Evolutionary conservation across 768 basidiomycete genomes (phyloP), one percentile per base, ranked within the genome.

Genomic region (Boletus sp.): DNA sequence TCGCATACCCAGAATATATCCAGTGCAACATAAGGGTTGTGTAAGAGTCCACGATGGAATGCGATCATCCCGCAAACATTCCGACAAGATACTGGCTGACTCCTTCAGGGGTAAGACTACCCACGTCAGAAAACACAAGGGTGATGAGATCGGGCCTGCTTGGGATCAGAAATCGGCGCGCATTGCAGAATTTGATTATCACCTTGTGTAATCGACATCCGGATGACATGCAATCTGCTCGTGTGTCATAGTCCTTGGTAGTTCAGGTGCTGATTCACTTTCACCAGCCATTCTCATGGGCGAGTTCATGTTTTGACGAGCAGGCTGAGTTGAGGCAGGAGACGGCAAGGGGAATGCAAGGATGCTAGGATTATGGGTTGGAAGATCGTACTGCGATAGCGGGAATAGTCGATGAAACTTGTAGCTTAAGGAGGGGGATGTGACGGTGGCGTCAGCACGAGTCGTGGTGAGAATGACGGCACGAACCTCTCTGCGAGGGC

Each of bases 381-480:
- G 91, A 38, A 94, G 79, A 77, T 94, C 90, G 68, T 90, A 88
- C 66, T 92, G 90, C 60, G 90, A 92, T 74, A 93, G 74, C 54
- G 95, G 95, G 76, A 97, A 98, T 64, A 95, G 78, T 58, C 96
- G 88, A 69, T 96, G 90, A 72, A 98, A 98, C 77, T 98, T 98
- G 81, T 95, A 98, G 70, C 92, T 93, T 72, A 58, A 56, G 57
- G 59, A 54, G 51, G 32, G 42, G 54, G 67, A 63, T 59, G 23
- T 47, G 59, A 57, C 56, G 52, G 47, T 58, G 63, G 56, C 55
- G 62, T 64, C 35, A 65, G 54, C 49, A 63, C 45, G 56, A 47
- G 56, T 54, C 33, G 55, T 47, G 29, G 50, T 54, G 59, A 55
- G 53, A 60, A 55, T 46, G 68, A 64, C 38, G 55, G 59, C 42